These are phyloP conservation scores for cucumber (Cucumis sativus) DNA, from an alignment of 306 rosid genomes.

Conservation along the genomic window DNA sequence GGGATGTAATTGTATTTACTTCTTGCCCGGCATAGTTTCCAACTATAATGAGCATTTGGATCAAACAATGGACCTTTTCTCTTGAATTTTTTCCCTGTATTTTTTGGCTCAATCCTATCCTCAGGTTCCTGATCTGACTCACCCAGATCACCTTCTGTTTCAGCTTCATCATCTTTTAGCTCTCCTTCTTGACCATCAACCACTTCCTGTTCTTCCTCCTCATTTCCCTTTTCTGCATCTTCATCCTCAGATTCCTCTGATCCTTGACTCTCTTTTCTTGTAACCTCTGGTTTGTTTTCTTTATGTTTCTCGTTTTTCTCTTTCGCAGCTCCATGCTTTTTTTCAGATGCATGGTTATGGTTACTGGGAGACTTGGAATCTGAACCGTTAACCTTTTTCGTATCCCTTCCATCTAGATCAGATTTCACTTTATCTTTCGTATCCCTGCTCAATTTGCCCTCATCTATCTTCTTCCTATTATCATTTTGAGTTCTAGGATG, in stretches of 20 bases:
- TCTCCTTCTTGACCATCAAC: constrained; percentile 32
- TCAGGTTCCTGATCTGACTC: constrained; percentile 48
- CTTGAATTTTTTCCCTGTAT: constrained; percentile 23
- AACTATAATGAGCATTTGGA: constrained; percentile 50
- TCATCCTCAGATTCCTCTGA: constrained; percentile 19
- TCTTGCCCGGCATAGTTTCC: constrained; percentile 66
- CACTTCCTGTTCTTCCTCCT: constrained; percentile 34
- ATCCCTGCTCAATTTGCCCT: constrained; percentile 11
- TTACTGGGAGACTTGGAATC: constrained; percentile 13
- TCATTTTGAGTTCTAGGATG: constrained; percentile 15
- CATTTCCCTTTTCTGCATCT: constrained; percentile 23
- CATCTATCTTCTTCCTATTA: constrained; percentile 12
- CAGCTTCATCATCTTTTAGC: constrained; percentile 25
- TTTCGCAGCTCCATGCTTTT: constrained; percentile 17
- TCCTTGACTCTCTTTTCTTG: constrained; percentile 13
- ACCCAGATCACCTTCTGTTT: constrained; percentile 21
- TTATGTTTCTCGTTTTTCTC: constrained; percentile 25
- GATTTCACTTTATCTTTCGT: constrained; percentile 17
- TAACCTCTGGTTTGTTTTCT: constrained; percentile 20
- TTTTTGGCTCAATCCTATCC: constrained; percentile 28
- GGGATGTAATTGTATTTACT: constrained; percentile 95
- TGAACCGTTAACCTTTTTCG: constrained; percentile 27
- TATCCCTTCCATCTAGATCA: constrained; percentile 15
- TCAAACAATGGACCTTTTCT: constrained; percentile 74
- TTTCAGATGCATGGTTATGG: constrained; percentile 27